Percentiles rank a stretch among this genome's conserved stretches.
Evolutionary conservation across 192 early-diverging fungal species (phyloP).

Genomic region (Globomyces pollinis-pini): DNA sequence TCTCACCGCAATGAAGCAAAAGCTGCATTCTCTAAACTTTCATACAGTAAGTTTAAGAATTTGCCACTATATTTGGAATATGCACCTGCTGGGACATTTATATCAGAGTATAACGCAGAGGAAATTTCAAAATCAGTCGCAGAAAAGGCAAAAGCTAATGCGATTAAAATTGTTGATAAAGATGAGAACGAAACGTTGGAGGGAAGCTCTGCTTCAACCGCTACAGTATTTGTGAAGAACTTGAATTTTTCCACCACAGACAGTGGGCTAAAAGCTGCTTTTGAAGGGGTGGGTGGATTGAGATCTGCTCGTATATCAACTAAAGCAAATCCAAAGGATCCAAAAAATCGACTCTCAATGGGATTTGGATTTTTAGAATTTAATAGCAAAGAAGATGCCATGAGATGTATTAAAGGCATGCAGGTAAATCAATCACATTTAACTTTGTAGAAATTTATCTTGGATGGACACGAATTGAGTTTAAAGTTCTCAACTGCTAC

Average conservation of each 20-base stretch:
- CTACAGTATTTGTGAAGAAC: conserved; percentile 95
- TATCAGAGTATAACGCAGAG: conserved; percentile 39
- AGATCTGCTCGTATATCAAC: conserved; percentile 72
- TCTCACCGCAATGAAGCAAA: conserved; percentile 84
- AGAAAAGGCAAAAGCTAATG: conserved; percentile 26
- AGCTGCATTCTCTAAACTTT: conserved; percentile 76
- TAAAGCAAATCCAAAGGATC: conserved; percentile 80
- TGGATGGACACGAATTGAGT: conserved; percentile 85
- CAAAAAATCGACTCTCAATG: conserved; percentile 74
- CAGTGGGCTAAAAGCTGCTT: conserved; percentile 63
- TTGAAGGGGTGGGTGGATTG: conserved; percentile 68
- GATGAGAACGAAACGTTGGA: conserved; percentile 15
- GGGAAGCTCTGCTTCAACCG: conserved; percentile 52
- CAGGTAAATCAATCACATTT: conserved; percentile 39
- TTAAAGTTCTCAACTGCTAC: conserved; percentile 80
- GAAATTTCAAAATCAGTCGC: conserved; percentile 21
- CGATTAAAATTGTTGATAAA: conserved; percentile 21
- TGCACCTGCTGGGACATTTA: conserved; percentile 80
- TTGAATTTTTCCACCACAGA: conserved; percentile 87
- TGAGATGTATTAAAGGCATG: conserved; percentile 78
- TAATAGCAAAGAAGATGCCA: conserved; percentile 67
- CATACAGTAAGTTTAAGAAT: conserved; percentile 87
- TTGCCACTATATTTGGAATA: conserved; percentile 89
- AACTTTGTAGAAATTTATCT: conserved; percentile 38
- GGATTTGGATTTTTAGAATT: conserved; percentile 98